Evolutionary conservation across 1,284 basidiomycete genomes (phyloP).

Genomic region (Hemileia vastatrix): DNA sequence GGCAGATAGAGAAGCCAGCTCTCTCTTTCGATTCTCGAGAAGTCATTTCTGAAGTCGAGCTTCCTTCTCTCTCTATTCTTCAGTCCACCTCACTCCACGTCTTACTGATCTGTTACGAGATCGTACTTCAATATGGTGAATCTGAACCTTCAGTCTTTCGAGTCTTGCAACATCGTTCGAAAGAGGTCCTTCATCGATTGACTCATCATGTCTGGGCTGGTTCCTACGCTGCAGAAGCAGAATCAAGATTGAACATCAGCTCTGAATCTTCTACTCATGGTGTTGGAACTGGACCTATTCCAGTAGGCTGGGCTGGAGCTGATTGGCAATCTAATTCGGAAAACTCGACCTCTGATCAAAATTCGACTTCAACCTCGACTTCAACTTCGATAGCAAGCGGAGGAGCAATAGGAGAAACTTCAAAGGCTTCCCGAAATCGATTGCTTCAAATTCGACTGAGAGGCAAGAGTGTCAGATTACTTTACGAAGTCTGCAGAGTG

Average conservation of each 20-base stretch:
- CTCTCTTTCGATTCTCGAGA: too few species aligned
- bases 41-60: too few species aligned
- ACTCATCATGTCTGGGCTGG: slow-evolving; percentile 43
- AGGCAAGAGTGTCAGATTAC: slow-evolving; percentile 50
- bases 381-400: neutral
- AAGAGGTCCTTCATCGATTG: slow-evolving; percentile 33
- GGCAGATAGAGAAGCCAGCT: too few species aligned
- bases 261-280: neutral
- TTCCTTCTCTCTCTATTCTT: neutral
- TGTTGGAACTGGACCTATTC: neutral
- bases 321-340: neutral
- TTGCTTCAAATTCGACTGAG: slow-evolving; percentile 33
- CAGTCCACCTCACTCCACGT: slow-evolving; percentile 80
- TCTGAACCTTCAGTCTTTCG: slow-evolving; percentile 28
- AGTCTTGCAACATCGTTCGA: slow-evolving; percentile 11
- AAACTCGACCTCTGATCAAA: neutral
- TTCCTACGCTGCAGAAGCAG: slow-evolving; percentile 38
- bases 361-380: neutral
- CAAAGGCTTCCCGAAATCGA: slow-evolving; percentile 25
- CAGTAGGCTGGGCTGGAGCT: neutral
- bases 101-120: slow-evolving; percentile 67
- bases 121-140: slow-evolving; percentile 63
- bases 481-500: slow-evolving; percentile 83
- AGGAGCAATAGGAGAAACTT: slow-evolving; percentile 9
- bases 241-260: slow-evolving; percentile 10